Evolutionary conservation across 495 filamentous ascomycete species (phyloP).

Genomic region (Penicillium argentinense): DNA sequence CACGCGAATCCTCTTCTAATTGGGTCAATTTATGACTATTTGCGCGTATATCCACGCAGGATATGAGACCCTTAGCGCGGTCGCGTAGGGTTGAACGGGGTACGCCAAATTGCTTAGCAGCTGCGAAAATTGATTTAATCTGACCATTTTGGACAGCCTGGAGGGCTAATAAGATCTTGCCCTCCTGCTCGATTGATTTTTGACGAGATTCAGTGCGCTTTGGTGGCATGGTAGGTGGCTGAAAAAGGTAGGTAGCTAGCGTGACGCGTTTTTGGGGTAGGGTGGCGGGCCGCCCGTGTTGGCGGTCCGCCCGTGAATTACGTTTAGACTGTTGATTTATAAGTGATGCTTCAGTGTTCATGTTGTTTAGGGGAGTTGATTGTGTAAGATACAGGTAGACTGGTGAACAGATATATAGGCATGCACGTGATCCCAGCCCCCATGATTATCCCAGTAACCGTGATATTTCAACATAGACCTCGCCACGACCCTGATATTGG

Average conservation of each 20-base stretch:
- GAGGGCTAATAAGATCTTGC: neutral
- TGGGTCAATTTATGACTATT: neutral
- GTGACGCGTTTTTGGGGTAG: neutral
- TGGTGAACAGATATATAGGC: too few species aligned
- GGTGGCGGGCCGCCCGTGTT: neutral
- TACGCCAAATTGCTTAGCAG: neutral
- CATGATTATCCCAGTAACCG: too few species aligned
- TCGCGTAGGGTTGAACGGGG: neutral
- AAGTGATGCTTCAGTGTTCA: too few species aligned
- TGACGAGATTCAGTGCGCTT: neutral
- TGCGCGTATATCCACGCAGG: neutral
- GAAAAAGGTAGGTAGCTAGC: neutral
- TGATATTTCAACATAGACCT: too few species aligned
- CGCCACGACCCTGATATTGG: too few species aligned
- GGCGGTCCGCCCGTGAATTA: too few species aligned
- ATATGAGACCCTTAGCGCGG: neutral
- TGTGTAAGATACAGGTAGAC: too few species aligned
- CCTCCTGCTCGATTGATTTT: neutral
- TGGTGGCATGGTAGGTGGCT: constrained; percentile 1
- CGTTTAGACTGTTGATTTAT: too few species aligned
- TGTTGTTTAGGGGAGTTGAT: too few species aligned
- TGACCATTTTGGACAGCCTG: neutral
- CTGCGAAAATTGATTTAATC: neutral
- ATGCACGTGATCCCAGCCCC: too few species aligned
- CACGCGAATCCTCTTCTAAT: neutral